Evolutionary conservation across 331 rosid genomes (phyloP).

Genomic region (Malus hybrid): DNA sequence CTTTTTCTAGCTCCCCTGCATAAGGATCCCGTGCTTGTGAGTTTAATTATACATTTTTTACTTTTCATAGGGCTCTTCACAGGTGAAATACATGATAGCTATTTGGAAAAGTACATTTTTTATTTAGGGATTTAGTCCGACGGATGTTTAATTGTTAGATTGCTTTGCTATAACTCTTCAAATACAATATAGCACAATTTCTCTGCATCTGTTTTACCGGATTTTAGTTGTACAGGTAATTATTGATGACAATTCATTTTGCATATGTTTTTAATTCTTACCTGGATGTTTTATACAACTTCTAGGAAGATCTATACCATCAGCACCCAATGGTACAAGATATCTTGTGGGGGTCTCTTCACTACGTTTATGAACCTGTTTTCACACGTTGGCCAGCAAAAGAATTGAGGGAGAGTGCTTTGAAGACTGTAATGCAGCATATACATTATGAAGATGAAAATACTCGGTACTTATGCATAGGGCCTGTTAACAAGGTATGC

Average conservation of each 20-base stretch:
- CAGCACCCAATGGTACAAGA: constrained; percentile 32
- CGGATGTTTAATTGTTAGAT: not conserved
- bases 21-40: not conserved
- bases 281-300: constrained; percentile 3
- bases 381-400: constrained; percentile 29
- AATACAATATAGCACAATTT: not conserved
- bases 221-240: not conserved
- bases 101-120: not conserved
- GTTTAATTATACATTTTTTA: not conserved
- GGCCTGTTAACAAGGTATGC: constrained; percentile 35
- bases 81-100: not conserved
- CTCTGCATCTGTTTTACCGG: not conserved
- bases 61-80: not conserved
- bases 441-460: constrained; percentile 22
- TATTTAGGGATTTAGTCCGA: not conserved
- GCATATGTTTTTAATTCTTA: not conserved
- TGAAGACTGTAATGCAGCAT: too few relatives aligned
- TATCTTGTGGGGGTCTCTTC: constrained; percentile 30
- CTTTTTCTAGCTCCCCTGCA: not conserved
- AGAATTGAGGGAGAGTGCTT: constrained; percentile 28
- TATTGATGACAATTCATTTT: not conserved
- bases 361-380: constrained; percentile 23
- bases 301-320: constrained; percentile 29
- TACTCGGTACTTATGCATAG: constrained; percentile 7
- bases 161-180: not conserved